A percentile compares a stretch with the other conserved stretches of the same genome.
These are phyloP conservation scores for Trichophyton mentagrophytes DNA, from an alignment of 2,329 filamentous ascomycete species.

Conservation along the genomic window DNA sequence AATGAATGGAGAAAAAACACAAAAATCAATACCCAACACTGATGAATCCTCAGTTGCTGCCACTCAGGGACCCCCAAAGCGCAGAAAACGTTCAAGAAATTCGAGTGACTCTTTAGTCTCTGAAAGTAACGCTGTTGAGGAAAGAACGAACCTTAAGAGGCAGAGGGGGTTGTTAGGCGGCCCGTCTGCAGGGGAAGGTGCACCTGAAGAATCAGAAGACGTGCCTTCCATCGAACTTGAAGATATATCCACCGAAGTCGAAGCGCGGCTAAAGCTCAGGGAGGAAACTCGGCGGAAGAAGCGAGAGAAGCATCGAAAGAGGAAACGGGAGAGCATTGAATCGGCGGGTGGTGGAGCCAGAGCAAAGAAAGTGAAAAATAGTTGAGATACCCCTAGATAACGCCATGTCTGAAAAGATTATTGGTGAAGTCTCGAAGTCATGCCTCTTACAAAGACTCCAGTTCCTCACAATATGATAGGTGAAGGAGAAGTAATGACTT, in stretches of 20 bases:
- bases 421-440: too few species aligned
- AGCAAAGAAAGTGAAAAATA: background rate
- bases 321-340: conserved; percentile 28
- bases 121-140: background rate
- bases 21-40: conserved; percentile 13
- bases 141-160: conserved; percentile 1
- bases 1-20: background rate
- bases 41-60: conserved; percentile 12
- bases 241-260: conserved; percentile 36
- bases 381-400: background rate
- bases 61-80: conserved; percentile 6
- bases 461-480: too few species aligned
- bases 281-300: conserved; percentile 26
- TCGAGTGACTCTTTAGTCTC: background rate
- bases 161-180: conserved; percentile 18
- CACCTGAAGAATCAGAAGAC: background rate
- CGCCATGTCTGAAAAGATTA: too few species aligned
- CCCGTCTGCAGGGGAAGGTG: background rate
- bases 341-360: conserved; percentile 10
- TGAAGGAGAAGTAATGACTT: too few species aligned
- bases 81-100: conserved; percentile 15
- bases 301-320: conserved; percentile 28
- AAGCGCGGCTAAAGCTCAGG: conserved; percentile 31
- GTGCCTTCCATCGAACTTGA: conserved; percentile 23
- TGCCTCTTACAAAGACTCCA: too few species aligned